A percentile compares a stretch with the other conserved stretches of the same genome.
These are phyloP conservation scores for Fusarium verrucosum DNA, from an alignment of 2,329 filamentous ascomycete species.

Conservation along the genomic window DNA sequence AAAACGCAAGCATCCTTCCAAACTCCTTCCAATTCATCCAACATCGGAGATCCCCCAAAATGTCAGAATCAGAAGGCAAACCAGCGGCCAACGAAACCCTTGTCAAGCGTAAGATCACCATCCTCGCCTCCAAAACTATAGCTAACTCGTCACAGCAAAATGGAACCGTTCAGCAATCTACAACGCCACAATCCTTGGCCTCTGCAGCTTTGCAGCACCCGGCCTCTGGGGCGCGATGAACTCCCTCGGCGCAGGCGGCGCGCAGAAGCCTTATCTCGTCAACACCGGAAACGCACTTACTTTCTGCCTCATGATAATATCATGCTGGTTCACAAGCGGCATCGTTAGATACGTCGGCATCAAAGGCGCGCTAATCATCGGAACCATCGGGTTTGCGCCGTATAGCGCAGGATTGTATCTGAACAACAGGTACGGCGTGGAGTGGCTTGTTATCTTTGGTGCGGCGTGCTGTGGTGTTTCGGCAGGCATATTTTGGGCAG, in stretches of 20 bases:
- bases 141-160: constrained; percentile 21
- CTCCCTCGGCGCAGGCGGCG: constrained; percentile 54
- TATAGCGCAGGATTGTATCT: constrained; percentile 56
- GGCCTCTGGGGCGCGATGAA: constrained; percentile 46
- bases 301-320: constrained; percentile 57
- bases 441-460: constrained; percentile 57
- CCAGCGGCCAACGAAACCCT: neutral
- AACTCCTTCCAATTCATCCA: neutral
- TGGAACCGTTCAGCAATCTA: constrained; percentile 44
- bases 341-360: constrained; percentile 42
- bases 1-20: neutral
- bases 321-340: constrained; percentile 59
- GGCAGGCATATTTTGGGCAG: constrained; percentile 50
- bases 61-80: constrained; percentile 11
- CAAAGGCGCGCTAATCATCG: constrained; percentile 53
- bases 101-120: neutral
- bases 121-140: neutral
- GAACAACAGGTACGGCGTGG: constrained; percentile 55
- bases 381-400: constrained; percentile 55
- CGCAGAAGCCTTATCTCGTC: constrained; percentile 69
- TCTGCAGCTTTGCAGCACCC: constrained; percentile 45
- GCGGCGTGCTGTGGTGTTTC: constrained; percentile 54
- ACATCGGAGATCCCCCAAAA: neutral
- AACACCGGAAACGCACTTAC: constrained; percentile 65
- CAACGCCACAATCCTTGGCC: constrained; percentile 44